Conservation (phyloP, 2,329 filamentous ascomycete genomes). For the Fusarium kyushuense region DNA sequence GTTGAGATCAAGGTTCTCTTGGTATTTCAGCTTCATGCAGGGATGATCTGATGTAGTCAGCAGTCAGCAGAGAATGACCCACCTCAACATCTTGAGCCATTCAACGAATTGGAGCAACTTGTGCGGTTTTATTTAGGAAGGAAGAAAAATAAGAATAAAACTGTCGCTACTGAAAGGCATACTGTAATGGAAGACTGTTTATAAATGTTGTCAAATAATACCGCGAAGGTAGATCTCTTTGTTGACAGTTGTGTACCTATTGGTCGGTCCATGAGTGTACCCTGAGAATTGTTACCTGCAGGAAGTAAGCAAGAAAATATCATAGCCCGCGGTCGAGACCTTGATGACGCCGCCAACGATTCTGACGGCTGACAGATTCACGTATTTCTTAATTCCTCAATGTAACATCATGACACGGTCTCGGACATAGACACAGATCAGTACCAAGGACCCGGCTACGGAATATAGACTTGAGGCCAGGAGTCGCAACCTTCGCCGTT, state of each 20-base stretch:
- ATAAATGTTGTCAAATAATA: neutral
- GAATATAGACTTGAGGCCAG: neutral
- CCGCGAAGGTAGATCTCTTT: rapidly evolving
- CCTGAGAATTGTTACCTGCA: too few relatives aligned
- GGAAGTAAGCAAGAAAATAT: neutral
- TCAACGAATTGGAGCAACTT: neutral
- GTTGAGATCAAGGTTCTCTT: neutral
- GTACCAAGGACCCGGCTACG: neutral
- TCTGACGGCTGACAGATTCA: neutral
- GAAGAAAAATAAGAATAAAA: too few relatives aligned
- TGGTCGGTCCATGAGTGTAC: too few relatives aligned
- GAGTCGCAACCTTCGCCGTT: neutral
- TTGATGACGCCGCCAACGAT: neutral
- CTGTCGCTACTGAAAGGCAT: too few relatives aligned
- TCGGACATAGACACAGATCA: neutral
- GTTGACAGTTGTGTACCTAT: too few relatives aligned
- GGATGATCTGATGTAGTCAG: neutral
- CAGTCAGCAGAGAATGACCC: neutral
- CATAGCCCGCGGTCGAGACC: neutral
- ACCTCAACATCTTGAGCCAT: neutral
- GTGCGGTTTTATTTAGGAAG: rapidly evolving
- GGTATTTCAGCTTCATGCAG: neutral
- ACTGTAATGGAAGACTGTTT: too few relatives aligned
- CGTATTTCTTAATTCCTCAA: neutral
- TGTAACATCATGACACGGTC: neutral